phyloP scores from a whole-genome alignment of 208 protist genomes.

The Porcisia deanei region DNA sequence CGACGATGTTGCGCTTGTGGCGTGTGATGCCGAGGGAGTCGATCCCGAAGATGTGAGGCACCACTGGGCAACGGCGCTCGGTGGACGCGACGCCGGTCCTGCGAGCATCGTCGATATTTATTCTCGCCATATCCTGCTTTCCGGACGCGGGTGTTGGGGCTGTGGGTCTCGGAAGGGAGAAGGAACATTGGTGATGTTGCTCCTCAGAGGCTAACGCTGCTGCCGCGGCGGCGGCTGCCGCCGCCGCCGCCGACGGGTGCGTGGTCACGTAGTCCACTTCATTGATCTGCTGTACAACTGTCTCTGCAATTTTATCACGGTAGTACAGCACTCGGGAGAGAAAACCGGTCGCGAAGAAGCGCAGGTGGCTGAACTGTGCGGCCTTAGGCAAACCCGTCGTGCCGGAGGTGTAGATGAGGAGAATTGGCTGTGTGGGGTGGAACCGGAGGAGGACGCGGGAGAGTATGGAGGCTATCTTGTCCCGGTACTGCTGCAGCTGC shows the following conservation, averaged over 20 bases:
- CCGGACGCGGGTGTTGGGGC: neutral
- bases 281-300: constrained; percentile 32
- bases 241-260: constrained; percentile 3
- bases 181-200: neutral
- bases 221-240: too few species aligned
- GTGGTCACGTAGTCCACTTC: constrained; percentile 12
- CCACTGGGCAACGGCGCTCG: constrained; percentile 1
- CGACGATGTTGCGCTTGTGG: constrained; percentile 15
- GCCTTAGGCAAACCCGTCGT: constrained; percentile 90
- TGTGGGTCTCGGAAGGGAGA: neutral
- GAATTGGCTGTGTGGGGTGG: constrained; percentile 44
- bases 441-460: constrained; percentile 40
- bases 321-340: constrained; percentile 43
- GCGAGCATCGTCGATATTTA: neutral
- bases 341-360: constrained; percentile 64
- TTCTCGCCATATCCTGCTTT: neutral
- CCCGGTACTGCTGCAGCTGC: constrained; percentile 27
- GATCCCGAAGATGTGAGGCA: constrained; percentile 21
- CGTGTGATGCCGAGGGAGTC: constrained; percentile 11
- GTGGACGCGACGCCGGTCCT: neutral
- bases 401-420: constrained; percentile 89
- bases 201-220: neutral
- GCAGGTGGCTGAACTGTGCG: constrained; percentile 66
- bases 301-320: constrained; percentile 32
- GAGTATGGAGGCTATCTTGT: constrained; percentile 24